Evolutionary conservation across 306 rosid species (phyloP), one percentile per base, ranked within the genome.

Genomic region (Medicago lupulina): DNA sequence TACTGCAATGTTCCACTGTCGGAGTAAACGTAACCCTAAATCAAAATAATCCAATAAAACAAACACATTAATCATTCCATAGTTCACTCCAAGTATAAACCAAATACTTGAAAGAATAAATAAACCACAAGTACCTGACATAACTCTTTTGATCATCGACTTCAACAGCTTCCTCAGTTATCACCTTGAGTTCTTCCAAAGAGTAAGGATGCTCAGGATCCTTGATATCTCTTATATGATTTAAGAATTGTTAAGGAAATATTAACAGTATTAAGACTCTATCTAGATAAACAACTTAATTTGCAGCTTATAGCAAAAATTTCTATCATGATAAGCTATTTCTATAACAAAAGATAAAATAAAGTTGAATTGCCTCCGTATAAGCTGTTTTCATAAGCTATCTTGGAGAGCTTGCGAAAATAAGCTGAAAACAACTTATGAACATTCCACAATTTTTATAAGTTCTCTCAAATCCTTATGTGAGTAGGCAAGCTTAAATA

Each of bases 181-280:
- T 89, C 63, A 95, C 97, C 83, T 92, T 90, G 81, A 95, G 99
- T 91, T 95, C 97, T 78, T 95, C 97, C 87, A 92, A 82, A 31
- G 99, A 95, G 81, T 92, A 89, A 0, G 97, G 97, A 41, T 92
- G 92, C 74, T 92, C 96, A 1, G 97, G 99, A 76, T 96, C 99
- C 88, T 90, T 92, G 58, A 95, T 90, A 86, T 90, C 98, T 85
- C 96, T 89, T 79, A 92, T 74, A 88, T 87, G 97, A 88, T 95
- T 71, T 95, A 75, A 70, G 88, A 90, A 80, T 66, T 13, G 86
- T 89, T 71, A 95, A 92, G 96, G 65, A 75, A 82, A 71, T 17
- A 54, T 7, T 28, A 10, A 34, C 1, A 6, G 38, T 34, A 34
- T 34, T 34, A 34, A 34, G 38, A 1, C 38, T 3, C 36, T 34